These are phyloP conservation scores for Botrytis squamosa DNA, from an alignment of 2,329 filamentous ascomycete species.

Conservation along the genomic window DNA sequence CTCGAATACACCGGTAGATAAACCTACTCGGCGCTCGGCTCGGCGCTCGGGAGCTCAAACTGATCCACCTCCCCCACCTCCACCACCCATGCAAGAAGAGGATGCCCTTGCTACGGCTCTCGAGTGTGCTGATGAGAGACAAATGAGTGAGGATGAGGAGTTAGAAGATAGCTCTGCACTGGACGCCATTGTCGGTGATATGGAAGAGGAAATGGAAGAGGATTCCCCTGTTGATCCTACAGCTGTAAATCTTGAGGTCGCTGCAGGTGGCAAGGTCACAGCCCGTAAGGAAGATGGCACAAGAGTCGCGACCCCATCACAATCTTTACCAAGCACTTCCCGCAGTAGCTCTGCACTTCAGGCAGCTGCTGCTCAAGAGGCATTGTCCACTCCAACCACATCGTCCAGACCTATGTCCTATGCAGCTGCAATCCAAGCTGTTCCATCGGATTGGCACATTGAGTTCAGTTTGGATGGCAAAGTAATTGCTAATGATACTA, in stretches of 20 bases:
- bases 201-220: slow-evolving; percentile 79
- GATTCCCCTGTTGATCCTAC: slow-evolving; percentile 75
- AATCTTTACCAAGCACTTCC: slow-evolving; percentile 50
- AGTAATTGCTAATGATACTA: slow-evolving; percentile 84
- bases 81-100: slow-evolving; percentile 56
- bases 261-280: slow-evolving; percentile 80
- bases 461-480: slow-evolving; percentile 88
- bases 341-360: slow-evolving; percentile 43
- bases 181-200: slow-evolving; percentile 84
- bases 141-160: slow-evolving; percentile 71
- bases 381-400: slow-evolving; percentile 45
- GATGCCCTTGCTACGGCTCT: slow-evolving; percentile 68
- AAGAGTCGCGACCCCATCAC: slow-evolving; percentile 76
- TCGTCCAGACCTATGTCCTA: slow-evolving; percentile 74
- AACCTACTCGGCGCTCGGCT: slow-evolving; percentile 60
- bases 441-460: slow-evolving; percentile 94
- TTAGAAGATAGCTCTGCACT: slow-evolving; percentile 65
- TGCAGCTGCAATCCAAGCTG: slow-evolving; percentile 75
- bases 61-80: slow-evolving; percentile 53
- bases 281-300: slow-evolving; percentile 92
- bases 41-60: slow-evolving; percentile 56
- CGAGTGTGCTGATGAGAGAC: slow-evolving; percentile 91
- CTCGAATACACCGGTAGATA: slow-evolving; percentile 53
- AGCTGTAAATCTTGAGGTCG: slow-evolving; percentile 89
- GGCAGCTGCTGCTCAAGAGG: slow-evolving; percentile 39